A percentile compares a stretch with the other conserved stretches of the same genome.
These are phyloP conservation scores for Aureobasidium sp. DNA, from an alignment of 2,329 filamentous ascomycete genomes.

Conservation along the genomic window DNA sequence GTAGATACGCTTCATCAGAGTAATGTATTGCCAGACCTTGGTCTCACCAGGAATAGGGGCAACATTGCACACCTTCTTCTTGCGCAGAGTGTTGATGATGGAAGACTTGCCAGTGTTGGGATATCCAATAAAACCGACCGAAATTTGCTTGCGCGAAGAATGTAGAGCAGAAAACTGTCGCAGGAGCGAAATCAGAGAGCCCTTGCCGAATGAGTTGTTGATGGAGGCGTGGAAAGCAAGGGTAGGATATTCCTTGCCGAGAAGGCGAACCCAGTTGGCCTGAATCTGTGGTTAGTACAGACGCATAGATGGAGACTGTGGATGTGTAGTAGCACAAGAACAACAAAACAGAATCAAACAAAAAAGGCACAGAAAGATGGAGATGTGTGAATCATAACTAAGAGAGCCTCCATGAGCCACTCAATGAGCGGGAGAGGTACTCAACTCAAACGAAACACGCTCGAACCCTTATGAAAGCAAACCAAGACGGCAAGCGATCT, in stretches of 20 bases:
- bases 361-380: slow-evolving; percentile 21
- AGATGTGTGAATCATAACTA: slow-evolving; percentile 97
- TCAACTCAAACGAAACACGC: slow-evolving; percentile 98
- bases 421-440: slow-evolving; percentile 60
- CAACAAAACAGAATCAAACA: slow-evolving; percentile 13
- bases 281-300: slow-evolving; percentile 36
- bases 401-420: slow-evolving; percentile 74
- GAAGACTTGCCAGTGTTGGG: slow-evolving; percentile 95
- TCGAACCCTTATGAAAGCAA: slow-evolving; percentile 63
- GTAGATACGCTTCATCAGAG: slow-evolving; percentile 87
- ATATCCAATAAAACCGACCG: slow-evolving; percentile 80
- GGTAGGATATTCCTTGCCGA: slow-evolving; percentile 89
- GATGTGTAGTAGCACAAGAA: not conserved
- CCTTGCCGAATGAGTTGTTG: slow-evolving; percentile 95
- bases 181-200: slow-evolving; percentile 82
- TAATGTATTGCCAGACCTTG: slow-evolving; percentile 97
- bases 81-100: slow-evolving; percentile 91
- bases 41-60: slow-evolving; percentile 95
- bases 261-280: slow-evolving; percentile 84
- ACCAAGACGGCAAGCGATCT: slow-evolving; percentile 85
- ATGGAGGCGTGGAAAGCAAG: slow-evolving; percentile 91
- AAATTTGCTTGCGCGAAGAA: slow-evolving; percentile 86
- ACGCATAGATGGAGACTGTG: not conserved
- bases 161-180: slow-evolving; percentile 90
- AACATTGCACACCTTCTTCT: slow-evolving; percentile 89